phyloP scores from a whole-genome alignment of 1,284 basidiomycete genomes.

The Melampsora occidentalis region DNA sequence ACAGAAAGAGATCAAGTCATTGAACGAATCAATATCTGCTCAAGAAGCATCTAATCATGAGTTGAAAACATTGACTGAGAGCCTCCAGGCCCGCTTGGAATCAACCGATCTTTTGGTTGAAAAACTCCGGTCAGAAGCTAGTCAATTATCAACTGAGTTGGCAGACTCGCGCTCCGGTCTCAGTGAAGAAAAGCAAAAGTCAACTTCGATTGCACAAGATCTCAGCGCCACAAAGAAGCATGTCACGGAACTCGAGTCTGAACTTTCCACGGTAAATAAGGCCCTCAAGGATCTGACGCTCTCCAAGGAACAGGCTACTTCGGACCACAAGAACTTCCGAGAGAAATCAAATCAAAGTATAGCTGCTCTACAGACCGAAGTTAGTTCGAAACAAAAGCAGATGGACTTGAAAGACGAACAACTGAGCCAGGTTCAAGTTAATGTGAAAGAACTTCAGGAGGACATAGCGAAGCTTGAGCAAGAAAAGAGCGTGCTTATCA shows the following conservation, averaged over 20 bases:
- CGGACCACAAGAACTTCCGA: constrained; percentile 12
- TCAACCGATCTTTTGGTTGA: constrained; percentile 11
- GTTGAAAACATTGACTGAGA: constrained; percentile 11
- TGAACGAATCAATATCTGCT: neutral
- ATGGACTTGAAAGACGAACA: constrained; percentile 36
- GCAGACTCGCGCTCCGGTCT: constrained; percentile 20
- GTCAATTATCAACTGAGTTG: constrained; percentile 12
- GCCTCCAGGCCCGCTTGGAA: constrained; percentile 10
- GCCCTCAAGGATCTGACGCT: constrained; percentile 11
- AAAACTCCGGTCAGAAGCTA: constrained; percentile 3
- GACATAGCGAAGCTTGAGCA: constrained; percentile 29
- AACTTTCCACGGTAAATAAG: constrained; percentile 5
- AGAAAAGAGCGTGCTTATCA: constrained; percentile 41
- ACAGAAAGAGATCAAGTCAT: neutral
- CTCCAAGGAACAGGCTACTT: constrained; percentile 9
- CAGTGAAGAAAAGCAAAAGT: constrained; percentile 31
- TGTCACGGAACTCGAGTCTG: constrained; percentile 25
- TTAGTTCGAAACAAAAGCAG: constrained; percentile 15
- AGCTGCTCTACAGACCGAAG: constrained; percentile 20
- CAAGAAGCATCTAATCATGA: constrained; percentile 11
- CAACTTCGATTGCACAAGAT: constrained; percentile 32
- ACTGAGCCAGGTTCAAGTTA: constrained; percentile 15
- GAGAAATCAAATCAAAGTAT: constrained; percentile 24
- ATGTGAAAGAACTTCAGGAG: constrained; percentile 25
- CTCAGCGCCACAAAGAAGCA: constrained; percentile 19